These are phyloP conservation scores for Hebeloma cylindrosporum DNA, from an alignment of 768 basidiomycete genomes.

Conservation along the genomic window DNA sequence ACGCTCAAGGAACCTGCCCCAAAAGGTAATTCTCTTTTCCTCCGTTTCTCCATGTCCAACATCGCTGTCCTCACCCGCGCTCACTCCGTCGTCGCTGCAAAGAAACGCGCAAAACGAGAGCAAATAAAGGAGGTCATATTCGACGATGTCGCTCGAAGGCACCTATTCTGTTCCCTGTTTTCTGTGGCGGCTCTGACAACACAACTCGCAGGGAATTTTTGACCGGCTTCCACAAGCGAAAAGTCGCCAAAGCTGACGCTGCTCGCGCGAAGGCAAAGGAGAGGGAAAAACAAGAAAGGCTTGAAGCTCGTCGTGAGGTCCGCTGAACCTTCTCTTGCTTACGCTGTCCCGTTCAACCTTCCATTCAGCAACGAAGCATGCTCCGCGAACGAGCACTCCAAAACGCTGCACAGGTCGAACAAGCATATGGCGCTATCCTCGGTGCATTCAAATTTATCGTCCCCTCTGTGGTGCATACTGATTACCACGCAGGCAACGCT, in stretches of 20 bases:
- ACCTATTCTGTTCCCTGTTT: conserved; percentile 16
- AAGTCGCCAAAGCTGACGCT: conserved; percentile 78
- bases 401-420: conserved; percentile 78
- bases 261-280: conserved; percentile 72
- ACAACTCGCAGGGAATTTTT: conserved; percentile 69
- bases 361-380: conserved; percentile 66
- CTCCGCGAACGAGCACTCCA: conserved; percentile 74
- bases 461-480: conserved; percentile 4
- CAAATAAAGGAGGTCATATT: conserved; percentile 84
- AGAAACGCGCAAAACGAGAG: conserved; percentile 60
- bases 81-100: conserved; percentile 62
- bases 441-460: conserved; percentile 33
- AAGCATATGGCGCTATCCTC: conserved; percentile 58
- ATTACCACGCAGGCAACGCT: conserved; percentile 32
- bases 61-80: conserved; percentile 59
- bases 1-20: conserved; percentile 16
- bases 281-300: conserved; percentile 72
- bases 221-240: conserved; percentile 93
- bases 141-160: conserved; percentile 85
- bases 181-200: conserved; percentile 19
- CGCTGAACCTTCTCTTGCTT: conserved; percentile 18
- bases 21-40: conserved; percentile 24
- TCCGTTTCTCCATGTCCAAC: conserved; percentile 32
- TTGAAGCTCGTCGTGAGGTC: conserved; percentile 80
- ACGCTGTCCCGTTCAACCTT: conserved; percentile 14